These are phyloP conservation scores for Mycena belliarum DNA, from an alignment of 768 basidiomycete species.

Conservation along the genomic window DNA sequence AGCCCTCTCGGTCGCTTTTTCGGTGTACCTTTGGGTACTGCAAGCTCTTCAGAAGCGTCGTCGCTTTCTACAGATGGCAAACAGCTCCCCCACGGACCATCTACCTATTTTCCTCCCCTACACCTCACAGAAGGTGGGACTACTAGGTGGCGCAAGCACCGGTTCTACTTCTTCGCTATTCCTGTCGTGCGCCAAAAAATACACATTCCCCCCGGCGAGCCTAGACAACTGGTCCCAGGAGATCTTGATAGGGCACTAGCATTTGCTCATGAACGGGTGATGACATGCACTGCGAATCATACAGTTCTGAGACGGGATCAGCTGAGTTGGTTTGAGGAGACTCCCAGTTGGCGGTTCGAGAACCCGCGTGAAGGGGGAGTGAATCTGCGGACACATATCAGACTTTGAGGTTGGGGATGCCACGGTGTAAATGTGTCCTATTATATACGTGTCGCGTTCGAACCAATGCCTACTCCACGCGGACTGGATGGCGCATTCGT, in stretches of 20 bases:
- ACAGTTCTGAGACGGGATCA: slow-evolving; percentile 7
- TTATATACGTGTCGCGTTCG: too few species aligned
- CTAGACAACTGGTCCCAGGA: background rate
- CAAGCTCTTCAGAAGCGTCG: background rate
- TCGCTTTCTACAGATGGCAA: background rate
- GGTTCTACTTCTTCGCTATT: slow-evolving; percentile 13
- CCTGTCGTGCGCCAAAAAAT: slow-evolving; percentile 6
- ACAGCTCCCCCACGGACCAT: background rate
- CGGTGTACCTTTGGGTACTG: background rate
- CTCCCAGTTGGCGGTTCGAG: background rate
- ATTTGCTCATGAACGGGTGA: slow-evolving; percentile 1
- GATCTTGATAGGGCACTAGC: background rate
- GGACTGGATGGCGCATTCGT: too few species aligned
- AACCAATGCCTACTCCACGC: too few species aligned
- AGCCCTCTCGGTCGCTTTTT: slow-evolving; percentile 15
- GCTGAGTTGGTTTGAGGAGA: background rate
- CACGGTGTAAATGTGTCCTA: too few species aligned
- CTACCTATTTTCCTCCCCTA: background rate
- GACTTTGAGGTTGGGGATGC: too few species aligned
- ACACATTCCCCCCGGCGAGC: background rate
- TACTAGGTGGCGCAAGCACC: background rate
- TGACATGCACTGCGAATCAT: background rate
- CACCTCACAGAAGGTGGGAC: background rate
- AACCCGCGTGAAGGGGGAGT: slow-evolving; percentile 6
- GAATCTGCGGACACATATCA: background rate